Evolutionary conservation across 78 protist species (phyloP), one percentile per base, ranked within the genome.

Genomic region (Dictyostelium citrinum): DNA sequence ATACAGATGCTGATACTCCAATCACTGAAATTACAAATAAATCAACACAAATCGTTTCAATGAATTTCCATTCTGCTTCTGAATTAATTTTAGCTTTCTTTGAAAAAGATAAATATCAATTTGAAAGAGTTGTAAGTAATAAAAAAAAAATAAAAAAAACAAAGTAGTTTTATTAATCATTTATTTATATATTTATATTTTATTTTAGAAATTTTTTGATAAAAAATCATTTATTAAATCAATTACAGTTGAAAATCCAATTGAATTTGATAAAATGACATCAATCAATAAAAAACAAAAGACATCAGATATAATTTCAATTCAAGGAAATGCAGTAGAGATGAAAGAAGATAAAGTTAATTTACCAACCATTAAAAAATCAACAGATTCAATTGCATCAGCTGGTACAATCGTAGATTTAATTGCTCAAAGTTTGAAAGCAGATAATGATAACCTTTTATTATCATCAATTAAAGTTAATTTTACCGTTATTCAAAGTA

Each of bases 361-460:
- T 6, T 45, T 45, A 77, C 67, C 83, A 45, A 46, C 51, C 1
- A 39, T 46, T 24, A 35, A 35, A 61, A 39, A 39, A 77, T 20
- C 51, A 20, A 14, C 61, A 35, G 58, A 45, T 39, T 27, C 49
- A 77, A 77, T 77, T 10, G 83, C 68, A n/a, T 46, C 68, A 27
- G 76, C 92, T n/a, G 71, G 61, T 51, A 76, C 92, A 17, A 33
- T 85, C 33, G 78, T 85, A 2, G 84, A 74, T 43, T 27, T 85
- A 8, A 76, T 85, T 29, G 24, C 78, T 3, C 92, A 85, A 77
- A 7, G 61, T 24, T 43, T 85, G 14, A 76, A 39, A 74, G 27
- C 92, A 27, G 64, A 67, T 5, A 33, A 85, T 61, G 71, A 43
- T 29, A 31, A 7, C 27, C 24, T 61, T 12, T 77, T 85, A 58